Base-by-base conservation (phyloP, 345 rosid genomes). In the Brassica nigra region DNA sequence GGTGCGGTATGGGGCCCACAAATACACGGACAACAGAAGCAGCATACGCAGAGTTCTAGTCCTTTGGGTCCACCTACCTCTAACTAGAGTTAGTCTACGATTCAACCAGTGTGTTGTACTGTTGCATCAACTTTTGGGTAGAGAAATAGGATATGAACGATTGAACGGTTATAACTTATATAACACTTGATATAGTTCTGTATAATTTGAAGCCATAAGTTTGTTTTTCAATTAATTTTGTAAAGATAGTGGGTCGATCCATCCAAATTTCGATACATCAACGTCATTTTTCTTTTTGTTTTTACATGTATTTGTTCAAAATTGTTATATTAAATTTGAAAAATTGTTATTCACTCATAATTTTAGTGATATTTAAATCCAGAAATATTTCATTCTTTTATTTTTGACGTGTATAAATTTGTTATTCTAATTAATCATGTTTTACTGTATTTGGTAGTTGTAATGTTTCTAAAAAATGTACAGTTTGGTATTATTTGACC, bases 1-100 rank as follows among this genome's bases (percentile, higher is more conserved):
- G 52, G 63, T 78, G 73, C 33, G 65, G 65, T 79, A n/a, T 36
- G 65, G 78, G 82, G 16, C 57, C 78, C 29, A 68, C 4, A 74
- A 68, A 74, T 33, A 44, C 69, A 42, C 55, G 75, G 78, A 74
- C 78, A 70, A 67, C 14, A 63, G 5, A 67, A 16, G 78, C 63
- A 49, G 78, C 12, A 34, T 67, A 73, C 61, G 63, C 23, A 49
- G 57, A 23, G 68, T 44, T 47, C 15, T 73, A 54, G 70, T 79
- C 64, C 34, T 31, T 30, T 30, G 59, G 74, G 70, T 42, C 78
- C 75, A 79, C 75, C 34, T 6, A 27, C 34, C 70, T 73, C 61
- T 47, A 79, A 31, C 58, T 65, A 65, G 68, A 64, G 52, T 10
- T n/a, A n/a, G 49, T 36, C 59, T 71, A 7, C 34, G 20, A 42